Evolutionary conservation across 169 alveolate species (phyloP).

Genomic region (Cryptosporidium sp.): DNA sequence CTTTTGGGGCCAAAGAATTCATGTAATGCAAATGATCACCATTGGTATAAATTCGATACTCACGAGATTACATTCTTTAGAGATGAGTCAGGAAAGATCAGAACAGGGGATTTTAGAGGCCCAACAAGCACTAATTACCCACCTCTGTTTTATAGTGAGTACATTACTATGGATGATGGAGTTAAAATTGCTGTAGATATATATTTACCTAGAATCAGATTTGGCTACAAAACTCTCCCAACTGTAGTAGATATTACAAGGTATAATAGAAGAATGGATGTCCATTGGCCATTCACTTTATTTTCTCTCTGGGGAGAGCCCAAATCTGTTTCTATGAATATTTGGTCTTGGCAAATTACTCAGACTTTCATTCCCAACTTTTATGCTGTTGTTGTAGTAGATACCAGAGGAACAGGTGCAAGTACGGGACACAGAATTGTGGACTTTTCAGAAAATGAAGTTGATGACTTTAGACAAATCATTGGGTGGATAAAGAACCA

Average conservation of each 20-base stretch:
- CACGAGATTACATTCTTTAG: constrained; percentile 28
- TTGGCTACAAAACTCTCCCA: constrained; percentile 52
- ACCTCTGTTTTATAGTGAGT: constrained; percentile 78
- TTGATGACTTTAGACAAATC: constrained; percentile 74
- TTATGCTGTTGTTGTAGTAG: constrained; percentile 81
- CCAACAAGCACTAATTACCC: constrained; percentile 73
- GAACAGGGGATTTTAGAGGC: constrained; percentile 69
- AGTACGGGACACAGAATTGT: constrained; percentile 79
- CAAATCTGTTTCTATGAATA: constrained; percentile 75
- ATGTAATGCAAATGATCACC: constrained; percentile 73
- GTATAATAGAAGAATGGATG: constrained; percentile 79
- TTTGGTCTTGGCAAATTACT: constrained; percentile 81
- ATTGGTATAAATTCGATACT: constrained; percentile 68
- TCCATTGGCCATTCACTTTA: constrained; percentile 80
- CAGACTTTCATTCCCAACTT: constrained; percentile 78
- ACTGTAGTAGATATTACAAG: constrained; percentile 78
- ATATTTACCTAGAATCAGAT: constrained; percentile 76
- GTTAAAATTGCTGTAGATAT: constrained; percentile 80
- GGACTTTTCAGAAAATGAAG: constrained; percentile 78
- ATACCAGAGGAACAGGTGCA: constrained; percentile 83
- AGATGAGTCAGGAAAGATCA: constrained; percentile 39
- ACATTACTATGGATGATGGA: constrained; percentile 79
- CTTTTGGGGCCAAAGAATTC: constrained; percentile 50
- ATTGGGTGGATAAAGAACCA: constrained; percentile 78
- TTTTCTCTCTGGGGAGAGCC: constrained; percentile 81